Evolutionary conservation across 257 asterid species (phyloP), one percentile per base, ranked within the genome.

Genomic region (Catharanthus roseus): DNA sequence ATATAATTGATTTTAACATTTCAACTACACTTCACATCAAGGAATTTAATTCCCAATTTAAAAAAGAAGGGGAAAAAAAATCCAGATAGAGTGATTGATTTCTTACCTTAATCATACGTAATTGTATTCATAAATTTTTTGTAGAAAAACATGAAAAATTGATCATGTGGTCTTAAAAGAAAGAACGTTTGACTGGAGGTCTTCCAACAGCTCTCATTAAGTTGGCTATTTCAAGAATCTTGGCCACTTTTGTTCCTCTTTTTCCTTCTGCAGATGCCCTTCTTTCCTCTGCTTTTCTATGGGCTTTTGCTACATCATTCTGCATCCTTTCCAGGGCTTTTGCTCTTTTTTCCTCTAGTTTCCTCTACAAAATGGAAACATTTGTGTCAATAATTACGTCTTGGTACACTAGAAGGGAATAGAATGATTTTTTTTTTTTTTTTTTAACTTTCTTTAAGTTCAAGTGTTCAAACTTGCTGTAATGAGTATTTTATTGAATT

Each of bases 151-250:
- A 54, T 0, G 10, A 23, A 19, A 23, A n/a, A n/a, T n/a, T n/a
- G n/a, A n/a, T n/a, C 12, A 5, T 6, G 47, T 2, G 15, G 58
- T 31, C 54, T 76, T 65, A 93, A 39, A 93, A 93, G 87, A 91
- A 93, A 51, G 95, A 88, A 7, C 95, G 91, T 68, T 93, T 93
- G 69, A 51, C 86, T 16, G 99, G 99, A 15, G 96, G 79, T 51
- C 95, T 84, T 5, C 99, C 99, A 2, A 93, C 90, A 67, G 97
- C 99, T 76, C 83, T 85, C 99, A 91, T 91, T 79, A 93, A 83
- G 73, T 86, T 88, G 44, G 90, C 81, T 54, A 88, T 77, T 78
- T 93, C 97, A 65, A 91, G 80, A 67, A 93, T 68, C 72, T 80
- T 83, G 41, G 98, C 97, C n/a, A 89, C 96, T 82, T 93, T 91